Conservation (phyloP, 768 basidiomycete species). For the Psilocybe azurescens region DNA sequence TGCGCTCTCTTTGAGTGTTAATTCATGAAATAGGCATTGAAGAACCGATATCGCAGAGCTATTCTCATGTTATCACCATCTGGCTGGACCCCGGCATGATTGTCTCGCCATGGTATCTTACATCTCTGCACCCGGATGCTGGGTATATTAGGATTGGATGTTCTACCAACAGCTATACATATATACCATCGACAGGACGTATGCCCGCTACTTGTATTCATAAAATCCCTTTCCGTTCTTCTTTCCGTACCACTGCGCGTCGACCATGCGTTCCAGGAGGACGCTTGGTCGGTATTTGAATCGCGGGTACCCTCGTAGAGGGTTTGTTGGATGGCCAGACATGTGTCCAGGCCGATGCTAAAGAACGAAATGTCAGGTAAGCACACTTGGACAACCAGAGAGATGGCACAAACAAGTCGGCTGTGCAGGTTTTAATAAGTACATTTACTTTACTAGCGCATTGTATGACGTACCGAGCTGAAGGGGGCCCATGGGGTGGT, state of each 20-base stretch:
- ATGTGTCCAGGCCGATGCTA: slow-evolving; percentile 98
- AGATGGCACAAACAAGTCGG: slow-evolving; percentile 56
- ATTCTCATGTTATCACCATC: no score
- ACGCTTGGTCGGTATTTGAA: slow-evolving; percentile 92
- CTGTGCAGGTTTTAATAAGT: slow-evolving; percentile 29
- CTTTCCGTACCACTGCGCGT: slow-evolving; percentile 92
- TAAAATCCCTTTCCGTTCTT: slow-evolving; percentile 97
- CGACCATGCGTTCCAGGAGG: slow-evolving; percentile 93
- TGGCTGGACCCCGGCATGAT: no score
- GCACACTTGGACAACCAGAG: background rate
- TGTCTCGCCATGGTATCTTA: no score
- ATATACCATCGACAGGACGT: background rate
- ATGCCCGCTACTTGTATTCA: slow-evolving; percentile 57
- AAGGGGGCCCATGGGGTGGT: slow-evolving; percentile 93
- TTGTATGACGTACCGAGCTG: slow-evolving; percentile 63
- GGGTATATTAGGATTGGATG: no score
- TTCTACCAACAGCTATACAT: background rate
- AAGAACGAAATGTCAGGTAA: slow-evolving; percentile 5
- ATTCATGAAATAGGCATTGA: no score
- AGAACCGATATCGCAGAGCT: no score
- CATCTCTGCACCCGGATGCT: no score
- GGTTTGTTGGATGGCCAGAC: slow-evolving; percentile 90
- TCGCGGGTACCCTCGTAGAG: slow-evolving; percentile 90
- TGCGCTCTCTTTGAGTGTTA: no score
- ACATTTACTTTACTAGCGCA: background rate